Evolutionary conservation across 2,329 filamentous ascomycete species (phyloP).

Genomic region (Nemania sp.): DNA sequence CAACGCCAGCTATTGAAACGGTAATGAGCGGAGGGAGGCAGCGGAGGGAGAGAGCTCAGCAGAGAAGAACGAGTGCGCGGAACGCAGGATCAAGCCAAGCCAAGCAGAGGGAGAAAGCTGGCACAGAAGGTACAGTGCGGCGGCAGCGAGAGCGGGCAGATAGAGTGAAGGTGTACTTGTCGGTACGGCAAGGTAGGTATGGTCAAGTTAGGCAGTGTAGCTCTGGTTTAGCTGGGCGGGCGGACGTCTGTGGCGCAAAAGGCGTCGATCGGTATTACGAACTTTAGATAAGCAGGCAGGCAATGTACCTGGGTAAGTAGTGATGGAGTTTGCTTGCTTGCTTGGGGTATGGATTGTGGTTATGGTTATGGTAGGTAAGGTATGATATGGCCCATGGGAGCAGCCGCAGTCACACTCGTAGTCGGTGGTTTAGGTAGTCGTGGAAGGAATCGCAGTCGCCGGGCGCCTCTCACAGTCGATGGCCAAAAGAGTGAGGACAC

Average conservation of each 20-base stretch:
- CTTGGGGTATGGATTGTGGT: too few relatives aligned
- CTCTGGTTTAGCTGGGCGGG: constrained; percentile 21
- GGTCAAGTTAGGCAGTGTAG: constrained; percentile 16
- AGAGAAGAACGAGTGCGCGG: constrained; percentile 13
- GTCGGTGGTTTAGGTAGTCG: too few relatives aligned
- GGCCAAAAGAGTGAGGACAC: constrained; percentile 28
- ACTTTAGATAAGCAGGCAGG: constrained; percentile 7
- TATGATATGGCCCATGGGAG: constrained; percentile 9
- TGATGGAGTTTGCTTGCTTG: background rate
- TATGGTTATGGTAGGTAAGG: background rate
- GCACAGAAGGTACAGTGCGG: background rate
- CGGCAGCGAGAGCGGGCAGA: background rate
- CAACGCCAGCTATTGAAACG: constrained; percentile 26
- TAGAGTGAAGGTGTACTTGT: background rate
- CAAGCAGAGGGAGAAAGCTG: constrained; percentile 25
- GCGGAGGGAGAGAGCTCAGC: constrained; percentile 16
- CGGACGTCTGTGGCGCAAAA: constrained; percentile 15
- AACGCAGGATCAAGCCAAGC: constrained; percentile 30
- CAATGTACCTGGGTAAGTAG: background rate
- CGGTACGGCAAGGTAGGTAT: too few relatives aligned
- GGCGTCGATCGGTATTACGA: constrained; percentile 27
- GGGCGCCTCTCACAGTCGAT: constrained; percentile 26
- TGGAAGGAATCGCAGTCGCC: constrained; percentile 1
- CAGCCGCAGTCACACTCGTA: constrained; percentile 7
- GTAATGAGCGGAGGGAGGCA: constrained; percentile 37